Conservation (phyloP, 768 basidiomycete species). For the Lactarius deliciosus region DNA sequence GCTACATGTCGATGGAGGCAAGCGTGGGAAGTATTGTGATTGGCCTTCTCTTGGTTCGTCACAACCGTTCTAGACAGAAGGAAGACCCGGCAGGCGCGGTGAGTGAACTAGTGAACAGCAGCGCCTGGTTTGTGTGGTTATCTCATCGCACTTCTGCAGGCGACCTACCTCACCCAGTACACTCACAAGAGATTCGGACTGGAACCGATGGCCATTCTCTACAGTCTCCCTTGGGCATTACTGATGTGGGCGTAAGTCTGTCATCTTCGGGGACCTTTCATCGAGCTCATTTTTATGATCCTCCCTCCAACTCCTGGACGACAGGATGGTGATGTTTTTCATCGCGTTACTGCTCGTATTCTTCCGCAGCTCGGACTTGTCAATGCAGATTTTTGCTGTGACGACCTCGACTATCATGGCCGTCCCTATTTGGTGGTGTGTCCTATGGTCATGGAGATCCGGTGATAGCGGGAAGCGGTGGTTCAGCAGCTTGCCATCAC, state of each 20-base stretch:
- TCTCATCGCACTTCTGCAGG: constrained; percentile 14
- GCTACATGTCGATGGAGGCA: constrained; percentile 48
- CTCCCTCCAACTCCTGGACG: not conserved
- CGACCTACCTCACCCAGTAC: constrained; percentile 28
- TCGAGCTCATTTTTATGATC: not conserved
- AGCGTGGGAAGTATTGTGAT: constrained; percentile 50
- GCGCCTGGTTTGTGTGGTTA: not conserved
- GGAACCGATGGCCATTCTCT: constrained; percentile 45
- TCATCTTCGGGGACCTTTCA: too few relatives aligned
- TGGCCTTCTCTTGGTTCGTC: constrained; percentile 46
- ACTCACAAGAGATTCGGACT: not conserved
- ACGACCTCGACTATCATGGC: not conserved
- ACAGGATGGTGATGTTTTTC: constrained; percentile 20
- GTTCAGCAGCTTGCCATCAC: not conserved
- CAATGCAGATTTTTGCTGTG: constrained; percentile 6
- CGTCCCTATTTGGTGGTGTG: constrained; percentile 2
- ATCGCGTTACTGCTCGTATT: constrained; percentile 15
- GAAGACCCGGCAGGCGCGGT: constrained; percentile 31
- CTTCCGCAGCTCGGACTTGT: constrained; percentile 7
- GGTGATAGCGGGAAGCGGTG: not conserved
- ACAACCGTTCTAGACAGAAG: constrained; percentile 40
- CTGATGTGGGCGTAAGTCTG: constrained; percentile 57
- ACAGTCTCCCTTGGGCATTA: constrained; percentile 54
- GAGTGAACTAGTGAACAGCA: not conserved
- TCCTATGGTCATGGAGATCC: constrained; percentile 1